phyloP scores from a whole-genome alignment of 2,329 filamentous ascomycete species.

The Amylocarpus encephaloides region DNA sequence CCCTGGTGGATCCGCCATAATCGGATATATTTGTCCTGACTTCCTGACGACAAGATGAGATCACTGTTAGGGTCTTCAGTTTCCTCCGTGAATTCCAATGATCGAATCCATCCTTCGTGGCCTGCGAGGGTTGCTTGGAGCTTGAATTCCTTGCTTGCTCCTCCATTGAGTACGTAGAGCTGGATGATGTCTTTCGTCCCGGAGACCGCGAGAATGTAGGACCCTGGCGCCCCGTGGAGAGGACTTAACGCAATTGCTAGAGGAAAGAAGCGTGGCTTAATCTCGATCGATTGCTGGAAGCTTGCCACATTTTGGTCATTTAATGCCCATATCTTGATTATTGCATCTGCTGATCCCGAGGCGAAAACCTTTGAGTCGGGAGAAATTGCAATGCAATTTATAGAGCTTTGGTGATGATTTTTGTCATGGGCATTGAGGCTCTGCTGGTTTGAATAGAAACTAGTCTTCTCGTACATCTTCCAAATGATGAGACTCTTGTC shows the following conservation, averaged over 20 bases:
- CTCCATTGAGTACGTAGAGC: slow-evolving; percentile 56
- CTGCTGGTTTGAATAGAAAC: slow-evolving; percentile 38
- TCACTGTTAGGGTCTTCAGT: slow-evolving; percentile 50
- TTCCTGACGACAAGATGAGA: slow-evolving; percentile 81
- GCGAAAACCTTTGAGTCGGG: slow-evolving; percentile 46
- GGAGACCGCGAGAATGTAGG: slow-evolving; percentile 70
- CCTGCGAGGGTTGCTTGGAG: slow-evolving; percentile 73
- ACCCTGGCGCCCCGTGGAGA: slow-evolving; percentile 45
- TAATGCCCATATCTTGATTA: slow-evolving; percentile 64
- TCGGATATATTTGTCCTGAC: slow-evolving; percentile 94
- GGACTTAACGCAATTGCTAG: slow-evolving; percentile 64
- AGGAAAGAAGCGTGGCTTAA: slow-evolving; percentile 76
- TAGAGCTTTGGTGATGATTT: slow-evolving; percentile 60
- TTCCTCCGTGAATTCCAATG: slow-evolving; percentile 70
- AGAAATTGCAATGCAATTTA: slow-evolving; percentile 59
- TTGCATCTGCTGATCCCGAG: slow-evolving; percentile 76
- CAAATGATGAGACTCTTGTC: slow-evolving; percentile 75
- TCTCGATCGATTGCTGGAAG: slow-evolving; percentile 64
- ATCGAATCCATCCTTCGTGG: slow-evolving; percentile 92
- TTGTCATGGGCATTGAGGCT: slow-evolving; percentile 40
- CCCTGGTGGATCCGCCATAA: slow-evolving; percentile 82
- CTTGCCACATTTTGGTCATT: slow-evolving; percentile 37
- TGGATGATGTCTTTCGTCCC: slow-evolving; percentile 82
- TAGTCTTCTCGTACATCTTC: slow-evolving; percentile 39
- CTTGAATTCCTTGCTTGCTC: slow-evolving; percentile 48